These are phyloP conservation scores for Abrus pulchellus DNA, from an alignment of 306 rosid genomes.

Conservation along the genomic window DNA sequence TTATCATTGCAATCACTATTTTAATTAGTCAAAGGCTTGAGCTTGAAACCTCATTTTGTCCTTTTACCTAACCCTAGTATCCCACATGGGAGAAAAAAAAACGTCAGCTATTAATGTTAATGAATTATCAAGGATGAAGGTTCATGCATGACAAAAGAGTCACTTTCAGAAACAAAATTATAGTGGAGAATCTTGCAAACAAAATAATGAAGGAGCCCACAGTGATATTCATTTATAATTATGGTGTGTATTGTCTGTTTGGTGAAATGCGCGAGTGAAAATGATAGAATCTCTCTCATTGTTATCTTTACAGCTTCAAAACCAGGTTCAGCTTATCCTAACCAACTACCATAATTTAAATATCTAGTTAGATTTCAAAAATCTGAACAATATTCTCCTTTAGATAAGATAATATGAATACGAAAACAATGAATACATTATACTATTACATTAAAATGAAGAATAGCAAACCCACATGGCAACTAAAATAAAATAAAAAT, in stretches of 20 bases:
- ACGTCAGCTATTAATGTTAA: constrained; percentile 51
- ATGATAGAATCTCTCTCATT: constrained; percentile 62
- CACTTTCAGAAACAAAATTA: constrained; percentile 73
- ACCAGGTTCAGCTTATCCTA: constrained; percentile 46
- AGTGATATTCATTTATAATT: constrained; percentile 53
- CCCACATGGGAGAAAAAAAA: constrained; percentile 44
- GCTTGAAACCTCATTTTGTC: constrained; percentile 50
- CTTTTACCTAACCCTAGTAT: constrained; percentile 58
- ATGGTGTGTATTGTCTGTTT: constrained; percentile 54
- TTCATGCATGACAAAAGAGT: constrained; percentile 70
- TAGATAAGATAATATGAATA: constrained; percentile 27
- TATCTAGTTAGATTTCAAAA: constrained; percentile 42
- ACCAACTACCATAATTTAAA: constrained; percentile 48
- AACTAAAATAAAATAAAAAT: constrained; percentile 31
- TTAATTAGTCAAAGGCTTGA: constrained; percentile 48
- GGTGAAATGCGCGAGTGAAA: constrained; percentile 60
- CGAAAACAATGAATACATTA: constrained; percentile 2
- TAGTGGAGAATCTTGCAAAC: constrained; percentile 83
- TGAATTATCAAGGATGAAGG: constrained; percentile 39
- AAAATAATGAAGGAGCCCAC: constrained; percentile 75
- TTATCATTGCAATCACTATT: constrained; percentile 9
- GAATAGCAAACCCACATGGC: constrained; percentile 65
- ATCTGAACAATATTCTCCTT: constrained; percentile 42
- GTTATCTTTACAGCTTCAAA: constrained; percentile 41
- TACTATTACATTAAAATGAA: constrained; percentile 30